Base-by-base conservation (phyloP, 2,329 filamentous ascomycete species). In the Aureobasidium musti region DNA sequence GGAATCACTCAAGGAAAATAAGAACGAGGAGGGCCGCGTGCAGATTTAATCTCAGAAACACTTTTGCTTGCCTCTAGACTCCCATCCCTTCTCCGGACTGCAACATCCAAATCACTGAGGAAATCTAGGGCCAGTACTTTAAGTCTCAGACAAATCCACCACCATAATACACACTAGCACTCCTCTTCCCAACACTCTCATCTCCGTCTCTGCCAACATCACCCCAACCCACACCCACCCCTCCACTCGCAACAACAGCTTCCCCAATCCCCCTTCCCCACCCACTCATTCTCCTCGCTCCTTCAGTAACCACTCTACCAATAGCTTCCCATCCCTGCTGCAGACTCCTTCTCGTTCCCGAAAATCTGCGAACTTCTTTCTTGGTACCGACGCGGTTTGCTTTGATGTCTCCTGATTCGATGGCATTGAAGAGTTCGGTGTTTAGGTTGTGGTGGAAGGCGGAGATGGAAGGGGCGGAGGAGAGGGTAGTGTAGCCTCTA, bases 101-200 rank as follows among this genome's bases (percentile, higher is more conserved):
- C 3, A 30, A 50, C 14, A 28, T 17, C 4, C 26, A n/a, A 7
- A 8, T n/a, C 30, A 33, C 30, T 33, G n/a, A 33, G 30, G 2
- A 33, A 8, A 33, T 33, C 30, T n/a, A n/a, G n/a, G n/a, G n/a
- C n/a, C n/a, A n/a, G n/a, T n/a, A 8, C 5, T 7, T 5, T 1
- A 14, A 49, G 8, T 35, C 6, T 35, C 17, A 63, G 30, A 63
- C 47, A 43, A 63, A 63, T 11, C 60, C 60, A 43, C 47, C 47
- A 1, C 60, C 60, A 37, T 63, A 63, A 33, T 63, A 53, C 5
- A 52, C 35, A 21, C 35, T 14, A 13, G 60, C 60, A 43, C 47
- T 53, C 23, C 47, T 63, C 17, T 11, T 13, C 2, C 45, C 60
- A n/a, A 47, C n/a, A 21, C 10, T 11, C 7, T 13, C 30, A 19